These are phyloP conservation scores for Triadica sebifera DNA, from an alignment of 345 rosid genomes.

Conservation along the genomic window DNA sequence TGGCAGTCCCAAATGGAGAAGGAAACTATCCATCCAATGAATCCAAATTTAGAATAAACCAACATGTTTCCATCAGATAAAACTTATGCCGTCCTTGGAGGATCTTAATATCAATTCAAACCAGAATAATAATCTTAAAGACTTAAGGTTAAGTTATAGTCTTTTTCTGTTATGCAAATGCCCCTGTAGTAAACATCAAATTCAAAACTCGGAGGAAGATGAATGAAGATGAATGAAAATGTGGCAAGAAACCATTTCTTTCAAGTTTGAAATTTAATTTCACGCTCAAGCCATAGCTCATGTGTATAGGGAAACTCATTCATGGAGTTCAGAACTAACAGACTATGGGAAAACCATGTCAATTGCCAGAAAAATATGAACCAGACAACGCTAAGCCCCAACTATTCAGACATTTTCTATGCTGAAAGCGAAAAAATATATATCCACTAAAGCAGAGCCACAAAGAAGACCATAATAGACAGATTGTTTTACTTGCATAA, in stretches of 20 bases:
- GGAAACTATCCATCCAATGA: neutral
- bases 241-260: neutral
- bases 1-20: neutral
- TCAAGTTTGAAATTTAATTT: neutral
- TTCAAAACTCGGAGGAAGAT: neutral
- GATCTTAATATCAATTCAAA: neutral
- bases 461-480: neutral
- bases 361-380: neutral
- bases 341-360: neutral
- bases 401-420: too few relatives aligned
- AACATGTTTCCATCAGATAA: neutral
- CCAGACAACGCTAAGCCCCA: too few relatives aligned
- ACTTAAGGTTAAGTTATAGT: neutral
- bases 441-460: neutral
- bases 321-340: neutral
- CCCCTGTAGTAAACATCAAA: neutral
- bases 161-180: neutral
- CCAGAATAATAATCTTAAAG: neutral
- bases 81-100: neutral
- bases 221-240: too few relatives aligned
- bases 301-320: neutral
- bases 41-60: neutral
- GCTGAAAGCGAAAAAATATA: neutral
- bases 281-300: neutral
- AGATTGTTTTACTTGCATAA: neutral